Percentiles rank a stretch among this genome's conserved stretches.
Conservation (phyloP, 768 basidiomycete species). For the Pulveroboletus sp. region DNA sequence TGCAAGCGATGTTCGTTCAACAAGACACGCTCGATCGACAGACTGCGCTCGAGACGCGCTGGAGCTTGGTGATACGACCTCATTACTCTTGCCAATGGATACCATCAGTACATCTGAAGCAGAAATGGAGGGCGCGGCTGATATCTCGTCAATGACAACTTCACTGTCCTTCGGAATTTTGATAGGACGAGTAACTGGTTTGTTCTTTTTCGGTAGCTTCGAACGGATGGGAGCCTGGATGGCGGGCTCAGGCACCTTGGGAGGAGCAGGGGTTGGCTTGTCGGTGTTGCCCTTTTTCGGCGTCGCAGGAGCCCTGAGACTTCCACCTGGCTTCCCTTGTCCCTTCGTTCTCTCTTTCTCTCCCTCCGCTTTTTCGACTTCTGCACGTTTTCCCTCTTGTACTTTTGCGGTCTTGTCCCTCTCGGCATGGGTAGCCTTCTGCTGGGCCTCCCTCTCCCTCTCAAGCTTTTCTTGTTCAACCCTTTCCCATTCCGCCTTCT, state of each 20-base stretch:
- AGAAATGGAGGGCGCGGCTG: slow-evolving; percentile 40
- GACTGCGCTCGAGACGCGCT: slow-evolving; percentile 60
- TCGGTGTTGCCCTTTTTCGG: slow-evolving; percentile 16
- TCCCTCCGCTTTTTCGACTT: slow-evolving; percentile 27
- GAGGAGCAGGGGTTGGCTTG: slow-evolving; percentile 17
- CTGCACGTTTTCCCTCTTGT: slow-evolving; percentile 30
- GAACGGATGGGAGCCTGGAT: slow-evolving; percentile 71
- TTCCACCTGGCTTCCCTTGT: slow-evolving; percentile 20
- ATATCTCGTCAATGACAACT: slow-evolving; percentile 35
- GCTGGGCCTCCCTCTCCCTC: slow-evolving; percentile 30
- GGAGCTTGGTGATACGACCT: slow-evolving; percentile 43
- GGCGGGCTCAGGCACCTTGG: slow-evolving; percentile 32
- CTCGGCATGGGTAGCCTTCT: slow-evolving; percentile 34
- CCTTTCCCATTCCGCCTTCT: slow-evolving; percentile 33
- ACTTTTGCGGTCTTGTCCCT: slow-evolving; percentile 33
- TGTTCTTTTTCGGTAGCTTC: slow-evolving; percentile 81
- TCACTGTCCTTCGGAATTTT: slow-evolving; percentile 60
- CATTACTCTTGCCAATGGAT: slow-evolving; percentile 30
- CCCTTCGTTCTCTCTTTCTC: slow-evolving; percentile 30
- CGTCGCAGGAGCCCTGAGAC: slow-evolving; percentile 19
- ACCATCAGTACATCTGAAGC: slow-evolving; percentile 45
- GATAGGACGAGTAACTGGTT: slow-evolving; percentile 55
- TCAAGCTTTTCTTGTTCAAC: slow-evolving; percentile 38
- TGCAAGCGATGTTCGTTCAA: slow-evolving; percentile 48
- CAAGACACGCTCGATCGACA: slow-evolving; percentile 43